phyloP scores from a whole-genome alignment of 768 basidiomycete species.

The Chiua virens region DNA sequence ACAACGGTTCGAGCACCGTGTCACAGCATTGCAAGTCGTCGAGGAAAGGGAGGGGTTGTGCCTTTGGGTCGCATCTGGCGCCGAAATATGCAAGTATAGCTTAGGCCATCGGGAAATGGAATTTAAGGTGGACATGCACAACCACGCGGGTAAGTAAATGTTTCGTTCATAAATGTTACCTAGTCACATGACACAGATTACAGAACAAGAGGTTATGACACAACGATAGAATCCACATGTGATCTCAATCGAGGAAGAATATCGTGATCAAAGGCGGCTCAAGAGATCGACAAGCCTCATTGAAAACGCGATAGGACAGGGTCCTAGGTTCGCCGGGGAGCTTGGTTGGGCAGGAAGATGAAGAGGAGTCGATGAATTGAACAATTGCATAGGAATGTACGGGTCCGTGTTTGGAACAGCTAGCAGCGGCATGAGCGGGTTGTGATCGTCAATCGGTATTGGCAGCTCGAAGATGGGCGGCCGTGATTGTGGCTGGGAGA shows the following conservation, averaged over 20 bases:
- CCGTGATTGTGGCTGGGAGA: slow-evolving; percentile 13
- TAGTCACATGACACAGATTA: slow-evolving; percentile 8
- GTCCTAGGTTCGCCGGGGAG: not conserved
- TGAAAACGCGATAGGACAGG: slow-evolving; percentile 22
- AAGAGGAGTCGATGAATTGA: not conserved
- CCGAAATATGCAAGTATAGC: slow-evolving; percentile 46
- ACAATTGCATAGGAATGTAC: not conserved
- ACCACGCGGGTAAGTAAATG: slow-evolving; percentile 2
- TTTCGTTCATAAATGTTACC: not conserved
- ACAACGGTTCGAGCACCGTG: slow-evolving; percentile 34
- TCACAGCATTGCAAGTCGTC: slow-evolving; percentile 52
- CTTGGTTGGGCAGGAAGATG: not conserved
- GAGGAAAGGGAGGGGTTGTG: slow-evolving; percentile 39
- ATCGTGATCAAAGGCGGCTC: not conserved
- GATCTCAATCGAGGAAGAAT: not conserved
- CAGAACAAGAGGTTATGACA: slow-evolving; percentile 8
- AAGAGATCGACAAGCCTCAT: slow-evolving; percentile 19
- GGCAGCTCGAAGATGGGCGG: not conserved
- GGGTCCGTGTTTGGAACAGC: not conserved
- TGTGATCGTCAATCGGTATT: not conserved
- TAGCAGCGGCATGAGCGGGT: not conserved
- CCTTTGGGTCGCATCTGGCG: slow-evolving; percentile 55
- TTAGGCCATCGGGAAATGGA: slow-evolving; percentile 40
- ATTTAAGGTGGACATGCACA: not conserved
- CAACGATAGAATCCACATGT: not conserved